phyloP scores from a whole-genome alignment of 129 eudicot genomes.

The Chrysanthemum makinoi region DNA sequence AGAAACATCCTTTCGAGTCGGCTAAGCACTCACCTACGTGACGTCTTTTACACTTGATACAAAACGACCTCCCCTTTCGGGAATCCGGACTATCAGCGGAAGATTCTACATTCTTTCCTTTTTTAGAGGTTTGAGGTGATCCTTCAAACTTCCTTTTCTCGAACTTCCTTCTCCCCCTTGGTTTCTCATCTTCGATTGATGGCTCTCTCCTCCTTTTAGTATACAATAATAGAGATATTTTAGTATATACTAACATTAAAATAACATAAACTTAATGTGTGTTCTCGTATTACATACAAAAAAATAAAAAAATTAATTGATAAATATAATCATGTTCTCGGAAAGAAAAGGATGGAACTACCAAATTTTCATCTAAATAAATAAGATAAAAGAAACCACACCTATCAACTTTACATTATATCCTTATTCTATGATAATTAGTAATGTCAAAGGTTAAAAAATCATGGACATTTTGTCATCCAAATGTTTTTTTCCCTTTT shows the following conservation, averaged over 20 bases:
- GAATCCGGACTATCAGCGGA: neutral
- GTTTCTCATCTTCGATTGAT: slow-evolving; percentile 11
- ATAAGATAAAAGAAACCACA: no score
- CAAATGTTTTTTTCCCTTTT: no score
- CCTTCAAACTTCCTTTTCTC: slow-evolving; percentile 17
- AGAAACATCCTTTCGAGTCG: neutral
- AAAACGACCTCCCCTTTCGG: neutral
- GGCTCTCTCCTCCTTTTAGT: slow-evolving; percentile 3
- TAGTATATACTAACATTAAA: neutral
- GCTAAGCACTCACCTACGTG: neutral
- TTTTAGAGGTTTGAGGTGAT: slow-evolving; percentile 2
- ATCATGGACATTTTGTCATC: no score
- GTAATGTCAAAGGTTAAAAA: no score
- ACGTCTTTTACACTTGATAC: slow-evolving; percentile 5
- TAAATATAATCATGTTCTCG: neutral
- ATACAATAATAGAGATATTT: neutral
- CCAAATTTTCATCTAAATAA: no score
- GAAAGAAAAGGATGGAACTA: no score
- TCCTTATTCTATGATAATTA: no score
- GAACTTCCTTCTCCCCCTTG: neutral
- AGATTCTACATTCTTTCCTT: neutral
- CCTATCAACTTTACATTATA: no score
- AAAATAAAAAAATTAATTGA: neutral
- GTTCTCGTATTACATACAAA: neutral
- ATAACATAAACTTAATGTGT: neutral